phyloP scores from a whole-genome alignment of 2,329 filamentous ascomycete genomes.

The Pseudocercospora cruenta region DNA sequence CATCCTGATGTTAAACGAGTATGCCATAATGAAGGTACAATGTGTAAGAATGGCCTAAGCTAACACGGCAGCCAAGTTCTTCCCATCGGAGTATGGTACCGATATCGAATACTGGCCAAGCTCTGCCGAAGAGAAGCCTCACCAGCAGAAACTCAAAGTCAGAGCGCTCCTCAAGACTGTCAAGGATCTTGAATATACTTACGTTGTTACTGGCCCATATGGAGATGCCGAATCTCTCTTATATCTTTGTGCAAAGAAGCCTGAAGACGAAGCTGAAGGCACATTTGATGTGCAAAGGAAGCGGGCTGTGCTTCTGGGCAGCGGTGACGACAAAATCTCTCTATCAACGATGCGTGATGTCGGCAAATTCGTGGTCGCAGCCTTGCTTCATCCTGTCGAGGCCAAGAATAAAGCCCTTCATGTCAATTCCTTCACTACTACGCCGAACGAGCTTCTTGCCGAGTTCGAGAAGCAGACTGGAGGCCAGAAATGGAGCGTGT shows the following conservation, averaged over 20 bases:
- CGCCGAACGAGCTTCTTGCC: constrained; percentile 63
- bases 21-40: neutral
- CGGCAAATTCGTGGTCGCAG: constrained; percentile 66
- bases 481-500: constrained; percentile 56
- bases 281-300: constrained; percentile 62
- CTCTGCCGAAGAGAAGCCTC: constrained; percentile 65
- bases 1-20: constrained; percentile 57
- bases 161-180: constrained; percentile 61
- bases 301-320: constrained; percentile 64
- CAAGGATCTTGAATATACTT: constrained; percentile 63
- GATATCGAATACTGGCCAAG: constrained; percentile 63
- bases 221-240: constrained; percentile 54
- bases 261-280: constrained; percentile 50
- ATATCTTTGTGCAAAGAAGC: constrained; percentile 55
- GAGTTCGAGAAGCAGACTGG: constrained; percentile 71
- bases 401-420: constrained; percentile 62
- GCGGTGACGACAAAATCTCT: constrained; percentile 64
- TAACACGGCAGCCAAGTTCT: constrained; percentile 48
- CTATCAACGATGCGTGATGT: constrained; percentile 75
- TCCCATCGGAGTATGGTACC: constrained; percentile 70
- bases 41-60: neutral
- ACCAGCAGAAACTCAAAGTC: constrained; percentile 72
- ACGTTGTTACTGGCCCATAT: constrained; percentile 71
- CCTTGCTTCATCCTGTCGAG: constrained; percentile 60
- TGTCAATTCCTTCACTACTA: constrained; percentile 73